These are phyloP conservation scores for Alternaria rosae DNA, from an alignment of 2,329 filamentous ascomycete genomes.

Conservation along the genomic window DNA sequence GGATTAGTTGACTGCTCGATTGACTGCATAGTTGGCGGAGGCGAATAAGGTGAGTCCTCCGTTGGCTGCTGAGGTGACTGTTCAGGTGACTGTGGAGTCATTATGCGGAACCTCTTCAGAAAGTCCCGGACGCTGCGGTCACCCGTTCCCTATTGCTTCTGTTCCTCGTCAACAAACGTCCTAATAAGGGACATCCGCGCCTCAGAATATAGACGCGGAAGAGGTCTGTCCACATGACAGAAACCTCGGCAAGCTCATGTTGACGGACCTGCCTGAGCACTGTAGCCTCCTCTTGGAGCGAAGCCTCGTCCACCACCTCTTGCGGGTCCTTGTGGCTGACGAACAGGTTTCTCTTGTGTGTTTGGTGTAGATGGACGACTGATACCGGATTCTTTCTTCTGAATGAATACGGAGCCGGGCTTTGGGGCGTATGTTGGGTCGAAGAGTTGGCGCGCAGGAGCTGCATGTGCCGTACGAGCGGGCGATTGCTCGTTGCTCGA, in stretches of 20 bases:
- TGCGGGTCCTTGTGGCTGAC: conserved; percentile 77
- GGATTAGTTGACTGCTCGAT: not conserved
- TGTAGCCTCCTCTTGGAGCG: conserved; percentile 62
- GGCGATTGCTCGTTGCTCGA: conserved; percentile 49
- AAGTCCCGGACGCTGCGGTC: not conserved
- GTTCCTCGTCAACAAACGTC: not conserved
- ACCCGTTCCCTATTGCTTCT: not conserved
- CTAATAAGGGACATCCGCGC: not conserved
- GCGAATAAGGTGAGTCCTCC: not conserved
- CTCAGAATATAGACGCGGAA: not conserved
- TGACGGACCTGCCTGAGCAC: conserved; percentile 25
- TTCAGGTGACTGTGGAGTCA: not conserved
- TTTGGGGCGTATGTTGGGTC: conserved; percentile 77
- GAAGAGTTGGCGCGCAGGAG: conserved; percentile 69
- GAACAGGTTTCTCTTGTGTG: conserved; percentile 72
- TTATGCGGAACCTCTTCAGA: not conserved
- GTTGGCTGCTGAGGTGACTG: too few relatives aligned
- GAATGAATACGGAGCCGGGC: conserved; percentile 61
- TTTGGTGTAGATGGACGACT: conserved; percentile 62
- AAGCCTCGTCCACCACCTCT: conserved; percentile 83
- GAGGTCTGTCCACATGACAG: not conserved
- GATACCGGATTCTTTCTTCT: conserved; percentile 54
- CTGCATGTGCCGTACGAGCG: conserved; percentile 27
- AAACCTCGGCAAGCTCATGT: conserved; percentile 12
- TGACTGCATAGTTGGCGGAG: not conserved